phyloP scores from a whole-genome alignment of 176 grass and related monocot genomes.

The maize (Zea mays) region DNA sequence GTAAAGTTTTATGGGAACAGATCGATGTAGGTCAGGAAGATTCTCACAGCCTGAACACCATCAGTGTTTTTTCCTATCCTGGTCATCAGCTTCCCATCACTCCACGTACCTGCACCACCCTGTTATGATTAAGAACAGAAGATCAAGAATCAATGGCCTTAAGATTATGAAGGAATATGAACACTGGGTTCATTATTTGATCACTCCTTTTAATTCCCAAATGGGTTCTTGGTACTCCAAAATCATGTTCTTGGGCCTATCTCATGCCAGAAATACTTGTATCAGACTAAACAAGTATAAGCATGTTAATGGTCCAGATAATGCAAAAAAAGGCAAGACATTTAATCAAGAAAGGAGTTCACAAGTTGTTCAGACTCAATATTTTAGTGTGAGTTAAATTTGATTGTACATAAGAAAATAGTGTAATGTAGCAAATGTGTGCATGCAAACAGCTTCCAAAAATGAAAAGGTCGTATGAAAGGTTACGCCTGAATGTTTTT shows the following conservation, averaged over 20 bases:
- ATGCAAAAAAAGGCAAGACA: not conserved
- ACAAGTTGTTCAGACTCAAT: not conserved
- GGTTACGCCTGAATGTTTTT: constrained; percentile 5
- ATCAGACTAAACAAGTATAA: not conserved
- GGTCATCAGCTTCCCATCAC: constrained; percentile 97
- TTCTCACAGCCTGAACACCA: constrained; percentile 93
- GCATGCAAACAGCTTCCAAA: not conserved
- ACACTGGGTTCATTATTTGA: not conserved
- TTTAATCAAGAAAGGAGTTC: constrained; percentile 15
- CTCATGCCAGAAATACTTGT: not conserved
- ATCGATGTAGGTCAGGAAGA: constrained; percentile 37
- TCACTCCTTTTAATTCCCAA: not conserved
- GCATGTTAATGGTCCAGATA: not conserved
- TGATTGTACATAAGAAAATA: not conserved
- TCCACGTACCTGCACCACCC: constrained; percentile 99
- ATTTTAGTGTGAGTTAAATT: not conserved
- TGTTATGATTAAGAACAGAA: constrained; percentile 75
- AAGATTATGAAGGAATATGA: constrained; percentile 29
- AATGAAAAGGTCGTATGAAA: not conserved
- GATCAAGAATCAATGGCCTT: constrained; percentile 41
- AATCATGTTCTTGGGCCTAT: not conserved
- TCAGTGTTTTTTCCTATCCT: constrained; percentile 95
- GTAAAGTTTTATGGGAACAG: constrained; percentile 8
- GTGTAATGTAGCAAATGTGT: not conserved
- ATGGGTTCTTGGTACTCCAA: not conserved